These are phyloP conservation scores for Elasticomyces elasticus DNA, from an alignment of 495 filamentous ascomycete genomes.

Conservation along the genomic window DNA sequence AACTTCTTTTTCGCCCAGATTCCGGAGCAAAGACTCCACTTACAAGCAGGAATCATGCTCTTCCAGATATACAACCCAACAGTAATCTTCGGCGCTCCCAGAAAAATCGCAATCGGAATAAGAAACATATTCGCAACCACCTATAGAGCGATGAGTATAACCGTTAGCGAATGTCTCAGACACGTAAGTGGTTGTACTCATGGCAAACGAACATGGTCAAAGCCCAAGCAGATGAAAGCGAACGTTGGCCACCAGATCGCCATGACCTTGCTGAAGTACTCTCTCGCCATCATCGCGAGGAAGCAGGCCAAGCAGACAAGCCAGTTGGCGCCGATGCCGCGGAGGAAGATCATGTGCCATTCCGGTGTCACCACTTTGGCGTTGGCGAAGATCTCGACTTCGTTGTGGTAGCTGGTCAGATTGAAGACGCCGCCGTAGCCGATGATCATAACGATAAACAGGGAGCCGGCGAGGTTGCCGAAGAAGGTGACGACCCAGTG, in stretches of 20 bases:
- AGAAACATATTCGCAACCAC: conserved; percentile 47
- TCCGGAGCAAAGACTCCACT: no score
- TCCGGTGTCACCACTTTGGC: conserved; percentile 46
- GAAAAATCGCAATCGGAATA: conserved; percentile 48
- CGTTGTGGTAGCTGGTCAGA: conserved; percentile 33
- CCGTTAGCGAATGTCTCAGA: neutral
- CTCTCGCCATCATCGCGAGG: conserved; percentile 46
- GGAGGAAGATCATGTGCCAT: conserved; percentile 52
- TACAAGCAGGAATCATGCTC: conserved; percentile 48
- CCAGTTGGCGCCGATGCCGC: conserved; percentile 54
- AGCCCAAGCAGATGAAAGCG: conserved; percentile 47
- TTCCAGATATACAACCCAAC: conserved; percentile 56
- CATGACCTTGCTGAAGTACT: conserved; percentile 46
- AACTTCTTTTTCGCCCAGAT: no score
- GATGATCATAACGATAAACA: conserved; percentile 50
- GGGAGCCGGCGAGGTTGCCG: conserved; percentile 49
- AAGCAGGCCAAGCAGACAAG: conserved; percentile 52
- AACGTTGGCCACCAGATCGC: conserved; percentile 58
- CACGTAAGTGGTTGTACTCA: neutral
- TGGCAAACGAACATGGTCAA: no score
- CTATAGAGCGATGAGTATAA: neutral
- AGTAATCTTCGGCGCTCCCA: conserved; percentile 39
- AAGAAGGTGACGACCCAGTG: conserved; percentile 51
- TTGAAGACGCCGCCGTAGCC: conserved; percentile 51
- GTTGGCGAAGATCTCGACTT: conserved; percentile 42